Conservation (phyloP, 2,329 filamentous ascomycete species). For the Fusarium sp. region DNA sequence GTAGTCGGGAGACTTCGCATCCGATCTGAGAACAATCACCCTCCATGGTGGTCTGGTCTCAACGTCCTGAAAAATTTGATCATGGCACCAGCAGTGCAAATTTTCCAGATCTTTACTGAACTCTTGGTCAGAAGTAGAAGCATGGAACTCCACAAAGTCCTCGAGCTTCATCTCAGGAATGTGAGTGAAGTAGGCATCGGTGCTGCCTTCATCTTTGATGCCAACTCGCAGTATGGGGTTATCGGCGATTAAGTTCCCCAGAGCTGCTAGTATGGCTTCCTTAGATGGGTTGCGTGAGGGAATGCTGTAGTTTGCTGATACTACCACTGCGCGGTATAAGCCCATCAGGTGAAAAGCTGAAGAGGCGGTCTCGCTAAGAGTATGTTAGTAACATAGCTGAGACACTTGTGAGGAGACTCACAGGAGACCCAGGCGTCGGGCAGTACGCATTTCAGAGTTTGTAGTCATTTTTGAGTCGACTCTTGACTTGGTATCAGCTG, state of each 20-base stretch:
- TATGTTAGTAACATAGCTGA: conserved; percentile 4
- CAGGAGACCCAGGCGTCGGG: conserved; percentile 48
- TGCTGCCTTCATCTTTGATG: conserved; percentile 60
- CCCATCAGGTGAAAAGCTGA: conserved; percentile 61
- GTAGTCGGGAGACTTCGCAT: conserved; percentile 23
- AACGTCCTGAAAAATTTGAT: conserved; percentile 57
- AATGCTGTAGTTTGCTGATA: conserved; percentile 59
- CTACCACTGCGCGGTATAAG: conserved; percentile 61
- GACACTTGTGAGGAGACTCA: conserved; percentile 24
- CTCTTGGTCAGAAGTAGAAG: conserved; percentile 31
- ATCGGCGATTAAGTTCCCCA: conserved; percentile 56
- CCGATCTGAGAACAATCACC: conserved; percentile 53
- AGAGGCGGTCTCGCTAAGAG: conserved; percentile 58
- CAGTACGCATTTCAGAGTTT: conserved; percentile 5
- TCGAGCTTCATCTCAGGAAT: conserved; percentile 58
- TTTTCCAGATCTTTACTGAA: conserved; percentile 52
- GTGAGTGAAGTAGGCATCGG: conserved; percentile 58
- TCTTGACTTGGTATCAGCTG: not conserved
- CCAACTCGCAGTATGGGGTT: conserved; percentile 63
- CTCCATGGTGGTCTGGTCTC: conserved; percentile 61
- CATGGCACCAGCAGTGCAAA: conserved; percentile 56
- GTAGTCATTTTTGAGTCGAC: conserved; percentile 20
- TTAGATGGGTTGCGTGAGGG: conserved; percentile 3
- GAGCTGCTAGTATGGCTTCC: conserved; percentile 52
- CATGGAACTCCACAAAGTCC: conserved; percentile 56